These are phyloP conservation scores for Alternaria ethzedia DNA, from an alignment of 2,329 filamentous ascomycete species.

Conservation along the genomic window DNA sequence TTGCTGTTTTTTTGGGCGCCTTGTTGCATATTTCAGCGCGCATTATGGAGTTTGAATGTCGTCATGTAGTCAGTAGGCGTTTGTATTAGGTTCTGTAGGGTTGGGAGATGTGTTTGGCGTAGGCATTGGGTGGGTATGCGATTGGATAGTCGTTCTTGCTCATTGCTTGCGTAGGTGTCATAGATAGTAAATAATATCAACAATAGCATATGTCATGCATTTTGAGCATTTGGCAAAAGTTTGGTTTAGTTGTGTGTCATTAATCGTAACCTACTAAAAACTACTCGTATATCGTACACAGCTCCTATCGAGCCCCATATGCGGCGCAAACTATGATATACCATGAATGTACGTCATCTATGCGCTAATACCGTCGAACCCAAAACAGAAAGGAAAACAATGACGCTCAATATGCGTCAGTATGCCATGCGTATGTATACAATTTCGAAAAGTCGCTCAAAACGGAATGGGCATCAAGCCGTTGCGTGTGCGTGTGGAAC, in stretches of 20 bases:
- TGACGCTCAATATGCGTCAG: neutral
- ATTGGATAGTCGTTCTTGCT: neutral
- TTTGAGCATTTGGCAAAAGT: neutral
- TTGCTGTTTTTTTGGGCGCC: neutral
- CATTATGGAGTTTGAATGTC: neutral
- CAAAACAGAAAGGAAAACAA: neutral
- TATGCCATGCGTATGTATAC: constrained; percentile 1
- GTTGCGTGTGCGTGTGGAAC: neutral
- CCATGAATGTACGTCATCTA: neutral
- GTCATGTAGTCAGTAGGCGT: neutral
- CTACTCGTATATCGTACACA: neutral
- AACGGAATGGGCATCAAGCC: neutral
- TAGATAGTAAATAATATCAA: neutral
- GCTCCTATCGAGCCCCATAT: neutral
- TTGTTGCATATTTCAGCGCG: constrained; percentile 1
- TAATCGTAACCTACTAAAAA: neutral
- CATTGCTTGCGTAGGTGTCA: neutral
- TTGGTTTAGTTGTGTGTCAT: neutral
- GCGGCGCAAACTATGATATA: neutral
- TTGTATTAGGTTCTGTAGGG: neutral
- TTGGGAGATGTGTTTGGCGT: neutral
- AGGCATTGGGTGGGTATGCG: neutral
- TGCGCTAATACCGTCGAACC: neutral
- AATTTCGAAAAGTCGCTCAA: neutral
- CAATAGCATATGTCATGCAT: neutral